These are phyloP conservation scores for Bipolaris sorokiniana DNA, from an alignment of 2,329 filamentous ascomycete genomes.

Conservation along the genomic window DNA sequence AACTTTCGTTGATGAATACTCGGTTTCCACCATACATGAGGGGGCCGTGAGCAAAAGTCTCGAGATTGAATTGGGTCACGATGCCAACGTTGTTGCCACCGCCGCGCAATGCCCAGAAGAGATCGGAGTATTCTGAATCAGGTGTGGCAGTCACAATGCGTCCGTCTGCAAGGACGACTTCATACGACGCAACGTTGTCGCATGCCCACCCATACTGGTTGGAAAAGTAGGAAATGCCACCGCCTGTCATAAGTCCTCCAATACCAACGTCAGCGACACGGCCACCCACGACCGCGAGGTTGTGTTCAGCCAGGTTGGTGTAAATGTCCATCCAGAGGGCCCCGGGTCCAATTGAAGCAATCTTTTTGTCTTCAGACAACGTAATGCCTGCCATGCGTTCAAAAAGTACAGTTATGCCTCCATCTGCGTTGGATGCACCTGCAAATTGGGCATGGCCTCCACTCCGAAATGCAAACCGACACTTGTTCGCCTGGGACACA, in stretches of 20 bases:
- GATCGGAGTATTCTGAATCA: background rate
- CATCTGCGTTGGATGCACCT: conserved; percentile 37
- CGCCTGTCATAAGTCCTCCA: conserved; percentile 26
- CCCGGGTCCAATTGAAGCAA: conserved; percentile 38
- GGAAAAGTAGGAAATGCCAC: conserved; percentile 43
- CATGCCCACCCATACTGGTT: conserved; percentile 39
- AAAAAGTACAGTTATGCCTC: conserved; percentile 37
- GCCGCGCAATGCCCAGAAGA: conserved; percentile 43
- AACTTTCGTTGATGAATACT: conserved; percentile 12
- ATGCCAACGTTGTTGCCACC: conserved; percentile 43
- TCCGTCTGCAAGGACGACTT: conserved; percentile 39
- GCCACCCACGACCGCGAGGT: conserved; percentile 38
- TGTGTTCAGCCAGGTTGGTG: conserved; percentile 27
- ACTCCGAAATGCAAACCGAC: conserved; percentile 51
- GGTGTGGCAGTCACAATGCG: conserved; percentile 6
- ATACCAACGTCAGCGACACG: conserved; percentile 38
- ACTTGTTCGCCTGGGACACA: conserved; percentile 29
- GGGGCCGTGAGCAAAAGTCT: conserved; percentile 24
- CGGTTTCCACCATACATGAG: conserved; percentile 11
- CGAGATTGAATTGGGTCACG: conserved; percentile 30
- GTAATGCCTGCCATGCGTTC: conserved; percentile 33
- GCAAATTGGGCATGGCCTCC: conserved; percentile 32
- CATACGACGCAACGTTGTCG: conserved; percentile 43
- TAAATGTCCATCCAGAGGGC: conserved; percentile 45
- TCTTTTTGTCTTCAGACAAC: conserved; percentile 25